These are phyloP conservation scores for Cystobasidium pallidum DNA, from an alignment of 1,284 basidiomycete genomes.

Conservation along the genomic window DNA sequence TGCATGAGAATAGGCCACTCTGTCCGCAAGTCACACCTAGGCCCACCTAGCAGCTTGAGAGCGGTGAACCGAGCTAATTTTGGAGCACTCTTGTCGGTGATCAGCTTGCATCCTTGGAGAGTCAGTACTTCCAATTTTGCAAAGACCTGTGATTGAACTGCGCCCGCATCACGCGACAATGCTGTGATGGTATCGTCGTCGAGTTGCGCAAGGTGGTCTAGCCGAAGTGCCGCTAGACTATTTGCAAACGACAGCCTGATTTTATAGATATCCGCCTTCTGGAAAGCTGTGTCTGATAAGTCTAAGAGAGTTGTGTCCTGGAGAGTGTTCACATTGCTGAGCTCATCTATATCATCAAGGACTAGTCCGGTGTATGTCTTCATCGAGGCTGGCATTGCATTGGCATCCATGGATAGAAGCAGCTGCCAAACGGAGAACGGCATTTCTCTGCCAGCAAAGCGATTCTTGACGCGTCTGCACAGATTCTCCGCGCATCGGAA, in stretches of 20 bases:
- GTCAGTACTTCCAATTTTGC: slow-evolving; percentile 35
- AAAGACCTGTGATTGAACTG: slow-evolving; percentile 18
- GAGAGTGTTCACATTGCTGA: not conserved
- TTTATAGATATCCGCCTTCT: slow-evolving; percentile 30
- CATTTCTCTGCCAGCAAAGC: slow-evolving; percentile 3
- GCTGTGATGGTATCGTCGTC: slow-evolving; percentile 32
- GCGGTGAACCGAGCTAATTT: slow-evolving; percentile 25
- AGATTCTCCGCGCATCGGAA: slow-evolving; percentile 6
- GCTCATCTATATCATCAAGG: slow-evolving; percentile 22
- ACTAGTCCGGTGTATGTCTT: slow-evolving; percentile 27
- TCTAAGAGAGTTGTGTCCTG: slow-evolving; percentile 16
- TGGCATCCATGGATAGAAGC: not conserved
- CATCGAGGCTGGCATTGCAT: slow-evolving; percentile 14
- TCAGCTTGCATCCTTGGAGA: slow-evolving; percentile 18
- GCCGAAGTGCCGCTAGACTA: slow-evolving; percentile 24
- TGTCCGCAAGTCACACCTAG: no score
- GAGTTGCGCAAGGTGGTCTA: slow-evolving; percentile 24
- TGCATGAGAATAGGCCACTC: not conserved
- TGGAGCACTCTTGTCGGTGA: slow-evolving; percentile 34
- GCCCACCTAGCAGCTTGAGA: slow-evolving; percentile 35
- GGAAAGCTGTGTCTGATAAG: slow-evolving; percentile 34
- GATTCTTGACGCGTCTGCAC: slow-evolving; percentile 13
- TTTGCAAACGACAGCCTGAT: slow-evolving; percentile 20
- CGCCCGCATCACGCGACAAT: slow-evolving; percentile 27
- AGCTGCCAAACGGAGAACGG: slow-evolving; percentile 36